Conservation (phyloP, 371 early-diverging fungal species). For the Mortierella sp. region DNA sequence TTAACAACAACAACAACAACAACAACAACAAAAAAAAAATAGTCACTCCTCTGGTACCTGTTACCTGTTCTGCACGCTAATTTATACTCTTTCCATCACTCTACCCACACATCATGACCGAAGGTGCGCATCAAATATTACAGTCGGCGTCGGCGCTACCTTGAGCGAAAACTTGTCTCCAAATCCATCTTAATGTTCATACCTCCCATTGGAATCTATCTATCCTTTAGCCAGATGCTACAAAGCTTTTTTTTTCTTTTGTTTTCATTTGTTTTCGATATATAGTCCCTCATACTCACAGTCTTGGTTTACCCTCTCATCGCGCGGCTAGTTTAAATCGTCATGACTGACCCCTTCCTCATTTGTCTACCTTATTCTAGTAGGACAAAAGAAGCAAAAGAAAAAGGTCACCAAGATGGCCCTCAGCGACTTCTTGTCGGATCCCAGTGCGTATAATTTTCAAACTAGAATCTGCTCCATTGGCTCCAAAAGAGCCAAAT, state of each 20-base stretch:
- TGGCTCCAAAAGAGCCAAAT: constrained; percentile 16
- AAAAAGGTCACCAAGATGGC: constrained; percentile 85
- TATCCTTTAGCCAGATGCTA: no score
- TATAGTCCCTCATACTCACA: background rate
- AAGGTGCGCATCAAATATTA: constrained; percentile 27
- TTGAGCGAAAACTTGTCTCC: background rate
- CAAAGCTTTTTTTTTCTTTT: background rate
- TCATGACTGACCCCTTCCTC: background rate
- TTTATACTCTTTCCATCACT: constrained; percentile 25
- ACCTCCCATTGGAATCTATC: background rate
- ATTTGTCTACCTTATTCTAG: background rate
- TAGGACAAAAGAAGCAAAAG: constrained; percentile 66
- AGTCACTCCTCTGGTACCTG: background rate
- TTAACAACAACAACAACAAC: background rate
- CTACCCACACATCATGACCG: constrained; percentile 54
- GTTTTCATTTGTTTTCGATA: background rate
- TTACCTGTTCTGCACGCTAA: no score
- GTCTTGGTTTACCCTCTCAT: no score
- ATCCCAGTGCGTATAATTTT: constrained; percentile 66
- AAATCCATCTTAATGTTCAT: background rate
- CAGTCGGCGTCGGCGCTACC: no score
- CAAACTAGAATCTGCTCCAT: constrained; percentile 21
- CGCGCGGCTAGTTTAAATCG: background rate
- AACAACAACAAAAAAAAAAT: background rate
- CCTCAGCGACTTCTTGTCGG: constrained; percentile 82